A percentile compares a stretch with the other conserved stretches of the same genome.
These are phyloP conservation scores for Rusavskia elegans DNA, from an alignment of 495 filamentous ascomycete species.

Conservation along the genomic window DNA sequence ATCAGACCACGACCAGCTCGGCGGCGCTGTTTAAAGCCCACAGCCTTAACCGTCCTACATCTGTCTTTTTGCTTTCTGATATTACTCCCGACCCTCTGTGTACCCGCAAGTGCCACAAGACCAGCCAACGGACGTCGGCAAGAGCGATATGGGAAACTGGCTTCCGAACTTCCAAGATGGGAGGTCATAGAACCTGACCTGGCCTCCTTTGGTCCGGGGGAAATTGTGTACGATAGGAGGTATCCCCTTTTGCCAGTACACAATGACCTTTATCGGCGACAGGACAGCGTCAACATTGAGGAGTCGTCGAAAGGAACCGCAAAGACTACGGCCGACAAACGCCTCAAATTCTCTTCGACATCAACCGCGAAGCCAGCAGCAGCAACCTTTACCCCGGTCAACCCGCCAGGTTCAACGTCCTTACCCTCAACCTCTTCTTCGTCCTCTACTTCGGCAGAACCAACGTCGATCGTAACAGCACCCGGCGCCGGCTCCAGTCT, in stretches of 20 bases:
- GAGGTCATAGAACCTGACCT: neutral
- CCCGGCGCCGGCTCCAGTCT: slow-evolving; percentile 24
- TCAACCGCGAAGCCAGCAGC: neutral
- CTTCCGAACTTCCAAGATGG: neutral
- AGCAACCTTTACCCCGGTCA: neutral
- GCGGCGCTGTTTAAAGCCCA: neutral
- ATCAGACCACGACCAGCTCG: neutral
- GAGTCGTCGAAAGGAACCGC: neutral
- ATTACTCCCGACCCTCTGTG: neutral
- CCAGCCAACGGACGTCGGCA: neutral
- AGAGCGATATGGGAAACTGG: neutral
- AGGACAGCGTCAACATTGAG: neutral
- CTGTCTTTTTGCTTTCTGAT: neutral
- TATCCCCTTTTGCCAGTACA: neutral
- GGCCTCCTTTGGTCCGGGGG: neutral
- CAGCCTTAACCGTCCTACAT: neutral
- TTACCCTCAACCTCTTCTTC: neutral
- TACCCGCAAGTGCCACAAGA: neutral
- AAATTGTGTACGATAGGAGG: neutral
- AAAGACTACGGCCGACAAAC: neutral
- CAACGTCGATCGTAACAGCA: slow-evolving; percentile 12
- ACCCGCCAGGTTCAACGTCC: neutral
- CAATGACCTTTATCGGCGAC: neutral
- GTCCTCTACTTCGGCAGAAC: neutral
- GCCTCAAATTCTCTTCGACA: neutral